Percentiles rank a stretch among this genome's conserved stretches.
phyloP scores from a whole-genome alignment of 805 yeast species.

The Sugiyamaella smithiae region DNA sequence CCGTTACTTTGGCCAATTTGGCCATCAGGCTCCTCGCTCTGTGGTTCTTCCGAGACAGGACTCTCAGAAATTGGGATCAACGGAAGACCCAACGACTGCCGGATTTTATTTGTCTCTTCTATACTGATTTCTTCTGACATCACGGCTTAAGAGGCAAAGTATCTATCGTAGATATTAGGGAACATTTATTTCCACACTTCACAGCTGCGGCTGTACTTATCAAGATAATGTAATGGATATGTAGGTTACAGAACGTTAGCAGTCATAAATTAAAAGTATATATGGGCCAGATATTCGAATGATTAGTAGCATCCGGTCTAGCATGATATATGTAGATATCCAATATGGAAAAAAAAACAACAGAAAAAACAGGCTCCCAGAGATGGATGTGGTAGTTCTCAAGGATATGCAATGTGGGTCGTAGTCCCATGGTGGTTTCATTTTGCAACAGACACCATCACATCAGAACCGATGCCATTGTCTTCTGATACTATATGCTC shows the following conservation, averaged over 20 bases:
- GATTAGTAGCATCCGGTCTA: not conserved
- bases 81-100: conserved; percentile 51
- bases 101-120: conserved; percentile 56
- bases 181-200: too few species aligned
- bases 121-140: conserved; percentile 33
- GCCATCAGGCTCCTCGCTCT: not conserved
- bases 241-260: too few species aligned
- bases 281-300: too few species aligned
- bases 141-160: not conserved
- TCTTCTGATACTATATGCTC: conserved; percentile 1
- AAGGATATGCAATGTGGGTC: too few species aligned
- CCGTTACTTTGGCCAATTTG: not conserved
- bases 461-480: not conserved
- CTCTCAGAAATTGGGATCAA: conserved; percentile 39
- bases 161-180: too few species aligned
- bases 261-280: too few species aligned
- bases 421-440: too few species aligned
- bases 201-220: too few species aligned
- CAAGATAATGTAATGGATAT: too few species aligned
- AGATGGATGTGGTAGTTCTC: too few species aligned
- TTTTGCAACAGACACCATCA: not conserved
- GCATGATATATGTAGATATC: not conserved
- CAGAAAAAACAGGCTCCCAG: too few species aligned
- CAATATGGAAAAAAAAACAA: too few species aligned
- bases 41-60: not conserved